Evolutionary conservation across 73 alveolate species (phyloP).

Genomic region (Tetrahymena elliotti): DNA sequence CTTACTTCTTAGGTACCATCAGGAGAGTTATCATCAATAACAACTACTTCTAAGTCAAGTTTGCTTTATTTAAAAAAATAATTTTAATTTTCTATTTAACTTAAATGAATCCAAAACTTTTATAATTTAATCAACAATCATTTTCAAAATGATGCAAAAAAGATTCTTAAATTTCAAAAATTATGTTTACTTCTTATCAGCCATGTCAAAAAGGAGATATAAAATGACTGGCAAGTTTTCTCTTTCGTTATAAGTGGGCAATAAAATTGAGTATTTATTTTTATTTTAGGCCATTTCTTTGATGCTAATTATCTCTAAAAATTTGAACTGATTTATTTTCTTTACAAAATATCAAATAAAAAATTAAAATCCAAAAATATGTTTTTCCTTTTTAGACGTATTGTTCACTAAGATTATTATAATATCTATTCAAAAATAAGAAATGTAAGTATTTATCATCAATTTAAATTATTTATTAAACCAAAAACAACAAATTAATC

Average conservation of each 20-base stretch:
- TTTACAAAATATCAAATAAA: neutral
- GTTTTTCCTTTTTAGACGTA: neutral
- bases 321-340: neutral
- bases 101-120: no score
- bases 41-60: constrained; percentile 79
- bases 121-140: no score
- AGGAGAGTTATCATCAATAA: constrained; percentile 96
- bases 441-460: no score
- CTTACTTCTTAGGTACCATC: constrained; percentile 85
- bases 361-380: no score
- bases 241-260: constrained; percentile 97
- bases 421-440: neutral
- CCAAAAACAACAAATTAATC: no score
- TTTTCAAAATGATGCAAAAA: neutral
- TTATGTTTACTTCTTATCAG: constrained; percentile 45
- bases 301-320: neutral
- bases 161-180: neutral
- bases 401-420: neutral
- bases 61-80: constrained; percentile 19
- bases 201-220: constrained; percentile 66
- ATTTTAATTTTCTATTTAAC: constrained; percentile 21
- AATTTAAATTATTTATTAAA: no score
- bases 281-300: neutral
- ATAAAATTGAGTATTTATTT: constrained; percentile 78
- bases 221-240: constrained; percentile 91